These are phyloP conservation scores for Sherardia arvensis DNA, from an alignment of 257 asterid species.

Conservation along the genomic window DNA sequence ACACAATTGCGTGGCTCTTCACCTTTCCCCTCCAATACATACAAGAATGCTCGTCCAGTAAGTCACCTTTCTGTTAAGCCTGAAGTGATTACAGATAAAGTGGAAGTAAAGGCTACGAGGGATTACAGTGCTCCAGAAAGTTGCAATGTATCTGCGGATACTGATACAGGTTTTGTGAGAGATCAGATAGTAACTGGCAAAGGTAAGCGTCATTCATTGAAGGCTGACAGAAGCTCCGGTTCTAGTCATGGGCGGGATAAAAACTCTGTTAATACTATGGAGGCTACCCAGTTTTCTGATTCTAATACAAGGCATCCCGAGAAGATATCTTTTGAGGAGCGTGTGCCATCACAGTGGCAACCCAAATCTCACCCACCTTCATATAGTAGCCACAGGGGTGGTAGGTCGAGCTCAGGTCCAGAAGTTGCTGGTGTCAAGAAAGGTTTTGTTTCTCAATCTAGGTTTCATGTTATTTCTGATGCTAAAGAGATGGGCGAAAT, in stretches of 20 bases:
- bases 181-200: slow-evolving; percentile 51
- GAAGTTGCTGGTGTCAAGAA: slow-evolving; percentile 23
- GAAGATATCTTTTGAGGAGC: slow-evolving; percentile 36
- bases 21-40: slow-evolving; percentile 29
- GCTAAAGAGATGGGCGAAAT: slow-evolving; percentile 18
- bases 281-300: slow-evolving; percentile 28
- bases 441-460: slow-evolving; percentile 36
- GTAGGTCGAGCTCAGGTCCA: slow-evolving; percentile 28
- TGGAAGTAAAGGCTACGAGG: too few relatives aligned
- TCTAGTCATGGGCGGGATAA: slow-evolving; percentile 31
- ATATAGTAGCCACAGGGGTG: slow-evolving; percentile 31
- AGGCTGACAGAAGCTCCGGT: slow-evolving; percentile 36
- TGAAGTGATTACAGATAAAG: slow-evolving; percentile 21
- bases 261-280: slow-evolving; percentile 24
- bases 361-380: slow-evolving; percentile 47
- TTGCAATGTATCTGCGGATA: slow-evolving; percentile 14
- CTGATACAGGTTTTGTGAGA: slow-evolving; percentile 23
- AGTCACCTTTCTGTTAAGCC: slow-evolving; percentile 26
- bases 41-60: slow-evolving; percentile 21
- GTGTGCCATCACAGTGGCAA: slow-evolving; percentile 64
- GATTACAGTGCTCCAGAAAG: slow-evolving; percentile 17
- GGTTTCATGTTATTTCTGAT: slow-evolving; percentile 21
- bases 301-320: slow-evolving; percentile 33
- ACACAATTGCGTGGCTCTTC: slow-evolving; percentile 24
- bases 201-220: slow-evolving; percentile 45